Conservation (phyloP, 345 rosid genomes). For the Rhizophora apiculata region DNA sequence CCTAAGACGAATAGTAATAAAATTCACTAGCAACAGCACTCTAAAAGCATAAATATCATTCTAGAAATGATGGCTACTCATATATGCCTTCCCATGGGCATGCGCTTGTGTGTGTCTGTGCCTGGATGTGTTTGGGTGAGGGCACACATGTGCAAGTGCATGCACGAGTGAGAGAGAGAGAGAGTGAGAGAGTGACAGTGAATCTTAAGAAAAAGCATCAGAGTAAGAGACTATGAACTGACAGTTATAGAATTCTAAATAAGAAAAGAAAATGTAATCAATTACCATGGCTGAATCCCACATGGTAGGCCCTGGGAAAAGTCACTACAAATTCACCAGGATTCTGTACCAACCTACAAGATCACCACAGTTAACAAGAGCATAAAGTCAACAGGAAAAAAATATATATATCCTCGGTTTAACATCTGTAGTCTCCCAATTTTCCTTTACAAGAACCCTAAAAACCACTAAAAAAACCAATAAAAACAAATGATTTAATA, state of each 20-base stretch:
- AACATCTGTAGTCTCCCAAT: no score
- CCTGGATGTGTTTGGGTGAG: no score
- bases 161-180: no score
- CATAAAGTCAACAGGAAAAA: constrained; percentile 20
- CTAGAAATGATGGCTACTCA: no score
- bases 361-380: constrained; percentile 26
- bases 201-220: background rate
- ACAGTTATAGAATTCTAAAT: constrained; percentile 7
- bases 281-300: constrained; percentile 99
- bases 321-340: constrained; percentile 99
- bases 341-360: constrained; percentile 81
- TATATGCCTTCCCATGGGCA: no score
- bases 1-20: background rate
- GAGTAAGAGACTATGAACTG: background rate
- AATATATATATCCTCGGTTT: background rate
- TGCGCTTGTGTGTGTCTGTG: no score
- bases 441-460: no score
- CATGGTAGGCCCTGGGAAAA: constrained; percentile 98
- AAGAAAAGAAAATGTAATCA: constrained; percentile 21
- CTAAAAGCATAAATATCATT: no score
- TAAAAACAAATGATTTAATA: background rate
- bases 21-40: background rate
- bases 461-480: background rate
- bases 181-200: background rate
- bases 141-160: no score